Conservation (phyloP, 2,329 filamentous ascomycete genomes). For the Calonectria crousiana region DNA sequence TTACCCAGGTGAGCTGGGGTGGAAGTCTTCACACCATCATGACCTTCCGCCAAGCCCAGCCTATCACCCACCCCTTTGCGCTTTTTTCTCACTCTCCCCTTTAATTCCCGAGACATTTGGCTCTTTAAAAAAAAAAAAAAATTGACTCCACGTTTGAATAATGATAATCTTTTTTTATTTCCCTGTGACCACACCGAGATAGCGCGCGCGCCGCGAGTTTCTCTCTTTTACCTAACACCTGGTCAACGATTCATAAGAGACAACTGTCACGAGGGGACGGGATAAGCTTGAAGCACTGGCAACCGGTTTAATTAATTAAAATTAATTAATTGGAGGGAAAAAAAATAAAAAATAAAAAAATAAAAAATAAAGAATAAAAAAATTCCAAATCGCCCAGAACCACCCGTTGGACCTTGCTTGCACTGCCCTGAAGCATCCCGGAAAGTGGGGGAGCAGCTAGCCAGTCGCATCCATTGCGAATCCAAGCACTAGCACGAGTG, state of each 20-base stretch:
- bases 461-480: constrained; percentile 13
- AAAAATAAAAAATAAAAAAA: background rate
- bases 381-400: background rate
- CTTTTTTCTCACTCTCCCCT: background rate
- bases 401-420: constrained; percentile 5
- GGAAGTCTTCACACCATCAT: background rate
- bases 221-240: background rate
- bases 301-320: background rate
- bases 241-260: background rate
- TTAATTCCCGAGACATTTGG: constrained; percentile 7
- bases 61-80: background rate
- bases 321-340: background rate
- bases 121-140: background rate
- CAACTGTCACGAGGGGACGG: background rate
- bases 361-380: background rate
- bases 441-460: constrained; percentile 9
- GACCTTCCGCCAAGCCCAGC: background rate
- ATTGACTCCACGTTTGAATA: background rate
- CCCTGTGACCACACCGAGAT: background rate
- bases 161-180: background rate
- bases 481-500: background rate
- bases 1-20: background rate
- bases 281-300: background rate
- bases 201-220: background rate
- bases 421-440: constrained; percentile 11